Evolutionary conservation across 176 grass and related monocot species (phyloP), one percentile per base, ranked within the genome.

Genomic region (Oryza glaberrima): DNA sequence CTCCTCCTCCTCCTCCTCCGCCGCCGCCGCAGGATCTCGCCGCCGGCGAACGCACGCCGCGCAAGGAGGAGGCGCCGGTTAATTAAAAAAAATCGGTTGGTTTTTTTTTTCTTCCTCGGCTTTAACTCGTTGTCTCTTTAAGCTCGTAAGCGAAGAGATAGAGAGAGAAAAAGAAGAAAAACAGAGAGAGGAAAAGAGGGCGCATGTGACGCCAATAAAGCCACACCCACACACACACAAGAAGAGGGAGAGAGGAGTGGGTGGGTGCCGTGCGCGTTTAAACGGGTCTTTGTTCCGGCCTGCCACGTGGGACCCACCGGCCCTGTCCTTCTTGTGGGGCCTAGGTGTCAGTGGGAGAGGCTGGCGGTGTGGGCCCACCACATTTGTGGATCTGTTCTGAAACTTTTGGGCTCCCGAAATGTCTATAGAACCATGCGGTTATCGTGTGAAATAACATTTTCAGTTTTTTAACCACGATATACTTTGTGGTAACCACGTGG

Each of bases 171-270:
- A 38, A 28, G 5, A 38, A 38, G 0, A 38, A 38, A 38, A 6
- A 38, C 6, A 38, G 36, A 38, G 36, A 38, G 36, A 38, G 36
- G 0, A 41, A 46, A 51, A 8, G 44, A 17, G 46, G 47, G 13
- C 40, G 70, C 84, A 87, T 80, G 84, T 87, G 89, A 87, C 76
- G 76, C 89, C 84, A 83, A 75, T 83, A 90, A 83, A 74, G 61
- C 68, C 84, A 83, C 4, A 38, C 88, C 63, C 88, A 47, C 15
- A 36, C 22, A n/a, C 36, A 22, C 40, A 25, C 10, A 47, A 28
- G 0, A 11, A 48, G 72, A 45, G 71, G 45, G 19, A 48, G 72
- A 45, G 63, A 46, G 70, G 4, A 25, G 61, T 19, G 35, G 85
- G 75, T 79, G 75, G 80, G 80, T 87, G 84, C 84, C 88, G 84